Conservation (phyloP, 352 stramenopile genomes). For the Globisporangium radiosum region DNA sequence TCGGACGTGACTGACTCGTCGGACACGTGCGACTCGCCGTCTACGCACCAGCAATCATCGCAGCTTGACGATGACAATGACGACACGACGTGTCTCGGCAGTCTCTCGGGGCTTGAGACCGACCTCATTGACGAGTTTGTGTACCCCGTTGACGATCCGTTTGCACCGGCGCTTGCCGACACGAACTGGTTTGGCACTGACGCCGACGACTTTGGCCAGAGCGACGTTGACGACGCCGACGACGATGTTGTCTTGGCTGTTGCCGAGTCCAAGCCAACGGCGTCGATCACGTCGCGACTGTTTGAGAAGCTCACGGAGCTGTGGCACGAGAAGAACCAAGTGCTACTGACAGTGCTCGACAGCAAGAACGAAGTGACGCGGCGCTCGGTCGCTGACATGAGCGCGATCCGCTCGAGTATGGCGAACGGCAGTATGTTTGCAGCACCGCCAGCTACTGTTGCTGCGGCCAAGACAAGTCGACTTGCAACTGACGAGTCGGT, state of each 20-base stretch:
- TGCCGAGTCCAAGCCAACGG: not conserved
- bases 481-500: conserved; percentile 55
- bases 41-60: conserved; percentile 15
- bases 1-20: conserved; percentile 69
- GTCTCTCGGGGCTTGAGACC: conserved; percentile 41
- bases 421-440: conserved; percentile 59
- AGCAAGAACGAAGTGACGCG: conserved; percentile 65
- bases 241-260: conserved; percentile 9
- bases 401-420: conserved; percentile 65
- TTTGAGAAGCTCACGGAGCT: conserved; percentile 76
- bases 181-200: conserved; percentile 64
- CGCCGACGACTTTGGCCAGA: conserved; percentile 49
- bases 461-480: conserved; percentile 17
- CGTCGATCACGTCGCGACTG: conserved; percentile 56
- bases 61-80: conserved; percentile 13
- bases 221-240: conserved; percentile 45
- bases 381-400: conserved; percentile 78
- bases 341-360: conserved; percentile 66
- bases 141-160: conserved; percentile 75
- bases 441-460: conserved; percentile 11
- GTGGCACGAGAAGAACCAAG: conserved; percentile 84
- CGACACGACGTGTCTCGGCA: conserved; percentile 20
- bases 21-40: conserved; percentile 39
- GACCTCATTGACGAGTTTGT: conserved; percentile 79
- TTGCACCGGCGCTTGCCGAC: conserved; percentile 44